Percentiles rank a stretch among this genome's conserved stretches.
Conservation (phyloP, 345 rosid genomes). For the Eucalyptus dawsonii region DNA sequence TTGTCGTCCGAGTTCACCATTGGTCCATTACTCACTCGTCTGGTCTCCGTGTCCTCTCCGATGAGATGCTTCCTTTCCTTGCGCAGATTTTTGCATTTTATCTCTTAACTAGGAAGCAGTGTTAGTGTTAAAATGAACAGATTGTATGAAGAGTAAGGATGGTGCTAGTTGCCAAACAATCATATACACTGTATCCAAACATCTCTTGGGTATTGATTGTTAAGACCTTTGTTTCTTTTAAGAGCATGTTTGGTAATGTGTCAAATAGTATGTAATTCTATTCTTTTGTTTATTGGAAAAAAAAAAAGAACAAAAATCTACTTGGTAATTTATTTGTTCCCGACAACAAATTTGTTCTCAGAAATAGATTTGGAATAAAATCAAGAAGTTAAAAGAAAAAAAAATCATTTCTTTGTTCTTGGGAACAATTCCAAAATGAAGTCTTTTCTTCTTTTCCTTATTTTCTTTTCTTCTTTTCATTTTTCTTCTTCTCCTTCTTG, state of each 20-base stretch:
- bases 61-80: not conserved
- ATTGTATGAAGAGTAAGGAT: not conserved
- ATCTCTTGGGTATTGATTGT: not conserved
- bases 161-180: not conserved
- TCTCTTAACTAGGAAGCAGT: not conserved
- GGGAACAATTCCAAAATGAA: too few relatives aligned
- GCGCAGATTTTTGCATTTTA: fast-evolving
- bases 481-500: too few relatives aligned
- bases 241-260: fast-evolving
- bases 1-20: not conserved
- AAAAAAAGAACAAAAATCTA: fast-evolving
- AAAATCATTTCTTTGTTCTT: too few relatives aligned
- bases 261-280: fast-evolving
- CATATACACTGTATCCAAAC: not conserved
- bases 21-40: not conserved
- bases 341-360: fast-evolving
- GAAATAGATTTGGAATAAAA: too few relatives aligned
- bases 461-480: too few relatives aligned
- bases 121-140: not conserved
- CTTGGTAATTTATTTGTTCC: too few relatives aligned
- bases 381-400: too few relatives aligned
- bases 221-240: not conserved
- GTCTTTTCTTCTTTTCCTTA: too few relatives aligned
- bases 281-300: too few relatives aligned
- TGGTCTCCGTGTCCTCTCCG: not conserved